Conservation (phyloP, 1,139 yeast genomes). For the Scheffersomyces parashehatae region DNA sequence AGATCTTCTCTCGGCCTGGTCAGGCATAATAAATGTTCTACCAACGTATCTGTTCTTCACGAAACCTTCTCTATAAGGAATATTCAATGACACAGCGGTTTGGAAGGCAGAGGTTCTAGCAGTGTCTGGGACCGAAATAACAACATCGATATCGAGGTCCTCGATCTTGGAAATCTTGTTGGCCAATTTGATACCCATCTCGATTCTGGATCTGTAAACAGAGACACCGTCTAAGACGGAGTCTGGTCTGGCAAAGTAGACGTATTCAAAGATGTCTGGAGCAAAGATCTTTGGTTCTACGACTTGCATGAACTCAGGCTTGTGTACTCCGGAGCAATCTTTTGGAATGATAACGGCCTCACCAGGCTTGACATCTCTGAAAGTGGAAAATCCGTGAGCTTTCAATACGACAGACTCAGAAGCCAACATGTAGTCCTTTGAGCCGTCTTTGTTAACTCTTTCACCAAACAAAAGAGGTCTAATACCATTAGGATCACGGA, state of each 20-base stretch:
- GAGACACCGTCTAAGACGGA: slow-evolving; percentile 94
- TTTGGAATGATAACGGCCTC: slow-evolving; percentile 94
- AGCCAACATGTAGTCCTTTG: slow-evolving; percentile 90
- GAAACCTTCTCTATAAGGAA: slow-evolving; percentile 95
- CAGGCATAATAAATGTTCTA: slow-evolving; percentile 97
- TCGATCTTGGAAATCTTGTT: slow-evolving; percentile 57
- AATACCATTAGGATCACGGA: slow-evolving; percentile 96
- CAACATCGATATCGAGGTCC: slow-evolving; percentile 78
- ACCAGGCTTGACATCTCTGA: slow-evolving; percentile 88
- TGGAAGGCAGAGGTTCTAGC: slow-evolving; percentile 93
- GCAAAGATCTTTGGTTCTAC: slow-evolving; percentile 78
- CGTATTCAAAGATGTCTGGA: slow-evolving; percentile 97
- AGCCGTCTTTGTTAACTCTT: slow-evolving; percentile 66
- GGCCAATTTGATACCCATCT: slow-evolving; percentile 93
- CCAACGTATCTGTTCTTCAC: slow-evolving; percentile 97
- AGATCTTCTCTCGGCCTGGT: slow-evolving; percentile 90
- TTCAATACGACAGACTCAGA: slow-evolving; percentile 93
- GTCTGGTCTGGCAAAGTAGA: slow-evolving; percentile 97
- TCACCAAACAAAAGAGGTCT: slow-evolving; percentile 89
- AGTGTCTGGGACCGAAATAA: slow-evolving; percentile 97
- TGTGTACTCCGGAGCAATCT: slow-evolving; percentile 39
- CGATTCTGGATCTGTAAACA: slow-evolving; percentile 88
- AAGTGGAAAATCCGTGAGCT: slow-evolving; percentile 84
- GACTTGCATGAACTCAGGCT: slow-evolving; percentile 84
- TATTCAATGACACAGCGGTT: slow-evolving; percentile 76